Conservation (phyloP, 2,329 filamentous ascomycete species). For the Canariomyces notabilis region DNA sequence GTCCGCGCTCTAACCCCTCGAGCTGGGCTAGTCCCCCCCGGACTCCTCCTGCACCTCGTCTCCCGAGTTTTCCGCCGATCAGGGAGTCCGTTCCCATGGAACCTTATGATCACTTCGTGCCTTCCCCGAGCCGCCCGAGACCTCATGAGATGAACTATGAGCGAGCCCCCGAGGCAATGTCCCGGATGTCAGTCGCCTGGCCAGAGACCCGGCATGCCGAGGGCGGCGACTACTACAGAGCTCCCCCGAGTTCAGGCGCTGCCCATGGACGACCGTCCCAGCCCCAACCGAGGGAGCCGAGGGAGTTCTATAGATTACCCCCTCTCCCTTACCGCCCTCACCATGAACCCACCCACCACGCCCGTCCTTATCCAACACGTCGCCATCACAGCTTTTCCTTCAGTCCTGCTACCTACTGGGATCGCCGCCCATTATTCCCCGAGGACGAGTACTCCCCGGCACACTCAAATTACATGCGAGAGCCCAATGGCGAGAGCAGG, state of each 20-base stretch:
- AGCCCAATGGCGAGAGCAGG: conserved; percentile 41
- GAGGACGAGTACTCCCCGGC: conserved; percentile 36
- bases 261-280: background rate
- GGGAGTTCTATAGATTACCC: background rate
- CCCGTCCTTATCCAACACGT: conserved; percentile 34
- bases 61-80: conserved; percentile 29
- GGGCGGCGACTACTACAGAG: conserved; percentile 35
- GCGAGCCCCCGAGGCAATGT: conserved; percentile 30
- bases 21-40: conserved; percentile 14
- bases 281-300: background rate
- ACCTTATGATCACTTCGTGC: conserved; percentile 32
- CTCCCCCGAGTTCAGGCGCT: conserved; percentile 29
- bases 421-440: conserved; percentile 40
- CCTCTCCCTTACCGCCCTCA: background rate
- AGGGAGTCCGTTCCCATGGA: conserved; percentile 31
- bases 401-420: conserved; percentile 39
- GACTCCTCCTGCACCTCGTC: conserved; percentile 33
- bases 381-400: conserved; percentile 44
- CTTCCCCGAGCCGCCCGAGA: conserved; percentile 37
- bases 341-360: background rate
- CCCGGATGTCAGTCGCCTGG: conserved; percentile 30
- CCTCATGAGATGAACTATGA: conserved; percentile 39
- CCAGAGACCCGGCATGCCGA: conserved; percentile 30
- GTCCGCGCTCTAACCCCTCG: conserved; percentile 32
- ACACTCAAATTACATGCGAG: conserved; percentile 41